These are phyloP conservation scores for Ustilago trichophora DNA, from an alignment of 1,284 basidiomycete genomes.

Conservation along the genomic window DNA sequence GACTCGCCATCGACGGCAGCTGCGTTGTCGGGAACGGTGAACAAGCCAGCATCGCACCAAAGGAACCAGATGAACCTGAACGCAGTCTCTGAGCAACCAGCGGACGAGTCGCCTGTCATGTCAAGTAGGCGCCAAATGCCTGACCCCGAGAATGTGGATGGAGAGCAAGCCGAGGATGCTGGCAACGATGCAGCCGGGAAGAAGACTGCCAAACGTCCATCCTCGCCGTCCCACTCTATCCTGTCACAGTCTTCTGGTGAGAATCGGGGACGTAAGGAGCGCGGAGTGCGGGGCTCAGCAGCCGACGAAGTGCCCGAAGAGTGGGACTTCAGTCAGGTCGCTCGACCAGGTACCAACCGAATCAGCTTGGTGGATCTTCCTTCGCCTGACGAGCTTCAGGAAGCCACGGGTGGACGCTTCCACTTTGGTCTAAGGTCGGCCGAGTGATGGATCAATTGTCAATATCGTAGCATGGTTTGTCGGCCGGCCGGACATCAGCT, in stretches of 20 bases:
- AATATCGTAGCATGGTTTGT: neutral
- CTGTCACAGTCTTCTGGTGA: conserved; percentile 10
- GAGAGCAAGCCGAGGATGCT: no score
- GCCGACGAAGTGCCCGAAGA: conserved; percentile 34
- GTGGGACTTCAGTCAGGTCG: conserved; percentile 39
- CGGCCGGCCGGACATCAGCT: neutral
- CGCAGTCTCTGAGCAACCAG: conserved; percentile 39
- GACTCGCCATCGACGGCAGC: conserved; percentile 6
- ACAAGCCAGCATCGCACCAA: conserved; percentile 44
- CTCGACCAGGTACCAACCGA: conserved; percentile 25
- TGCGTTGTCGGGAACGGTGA: conserved; percentile 16
- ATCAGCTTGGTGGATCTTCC: conserved; percentile 45
- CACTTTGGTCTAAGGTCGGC: conserved; percentile 11
- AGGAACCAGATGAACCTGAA: conserved; percentile 46
- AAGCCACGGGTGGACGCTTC: conserved; percentile 38
- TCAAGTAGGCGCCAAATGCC: conserved; percentile 8
- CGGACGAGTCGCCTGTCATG: conserved; percentile 43
- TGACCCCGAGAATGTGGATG: no score
- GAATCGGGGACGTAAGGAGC: neutral
- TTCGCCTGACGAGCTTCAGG: conserved; percentile 38
- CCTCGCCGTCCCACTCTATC: conserved; percentile 9
- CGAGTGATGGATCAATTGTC: conserved; percentile 7
- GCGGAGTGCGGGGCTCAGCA: neutral
- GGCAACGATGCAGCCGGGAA: neutral
- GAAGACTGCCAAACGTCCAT: neutral